Percentiles rank a stretch among this genome's conserved stretches.
Evolutionary conservation across 2,329 filamentous ascomycete genomes (phyloP).

Genomic region (Exserohilum turcica): DNA sequence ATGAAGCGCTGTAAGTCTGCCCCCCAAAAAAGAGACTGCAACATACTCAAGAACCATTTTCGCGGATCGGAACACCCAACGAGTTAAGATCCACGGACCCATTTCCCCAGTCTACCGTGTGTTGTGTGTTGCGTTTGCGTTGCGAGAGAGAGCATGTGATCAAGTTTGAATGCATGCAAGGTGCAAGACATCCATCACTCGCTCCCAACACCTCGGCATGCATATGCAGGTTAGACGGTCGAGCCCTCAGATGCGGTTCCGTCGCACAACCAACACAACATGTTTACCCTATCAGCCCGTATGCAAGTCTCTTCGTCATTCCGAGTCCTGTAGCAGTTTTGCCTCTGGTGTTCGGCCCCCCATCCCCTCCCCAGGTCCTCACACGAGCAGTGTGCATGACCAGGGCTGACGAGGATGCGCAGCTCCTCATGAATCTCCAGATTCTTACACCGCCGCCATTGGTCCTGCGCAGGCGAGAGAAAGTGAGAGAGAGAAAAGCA

Average conservation of each 20-base stretch:
- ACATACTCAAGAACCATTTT: not conserved
- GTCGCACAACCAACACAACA: conserved; percentile 1
- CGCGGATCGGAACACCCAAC: not conserved
- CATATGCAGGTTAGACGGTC: conserved; percentile 20
- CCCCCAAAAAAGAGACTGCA: too few relatives aligned
- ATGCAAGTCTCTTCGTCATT: not conserved
- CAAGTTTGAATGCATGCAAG: conserved; percentile 21
- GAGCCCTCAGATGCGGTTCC: conserved; percentile 3
- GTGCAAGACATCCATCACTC: conserved; percentile 11
- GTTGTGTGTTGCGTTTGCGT: too few relatives aligned
- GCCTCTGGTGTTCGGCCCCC: not conserved
- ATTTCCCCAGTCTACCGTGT: conserved; percentile 1
- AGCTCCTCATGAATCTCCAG: not conserved
- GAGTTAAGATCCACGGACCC: not conserved
- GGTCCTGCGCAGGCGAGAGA: not conserved
- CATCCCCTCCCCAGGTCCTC: too few relatives aligned
- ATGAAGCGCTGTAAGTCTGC: too few relatives aligned
- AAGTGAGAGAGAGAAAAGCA: too few relatives aligned
- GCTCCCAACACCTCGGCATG: conserved; percentile 9
- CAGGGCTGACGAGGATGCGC: not conserved
- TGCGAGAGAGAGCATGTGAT: conserved; percentile 21
- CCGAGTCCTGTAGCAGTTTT: not conserved
- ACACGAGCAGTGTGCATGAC: not conserved
- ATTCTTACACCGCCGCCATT: too few relatives aligned
- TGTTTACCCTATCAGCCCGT: not conserved